Evolutionary conservation across 257 asterid species (phyloP), one percentile per base, ranked within the genome.

Genomic region (Perilla frutescens): DNA sequence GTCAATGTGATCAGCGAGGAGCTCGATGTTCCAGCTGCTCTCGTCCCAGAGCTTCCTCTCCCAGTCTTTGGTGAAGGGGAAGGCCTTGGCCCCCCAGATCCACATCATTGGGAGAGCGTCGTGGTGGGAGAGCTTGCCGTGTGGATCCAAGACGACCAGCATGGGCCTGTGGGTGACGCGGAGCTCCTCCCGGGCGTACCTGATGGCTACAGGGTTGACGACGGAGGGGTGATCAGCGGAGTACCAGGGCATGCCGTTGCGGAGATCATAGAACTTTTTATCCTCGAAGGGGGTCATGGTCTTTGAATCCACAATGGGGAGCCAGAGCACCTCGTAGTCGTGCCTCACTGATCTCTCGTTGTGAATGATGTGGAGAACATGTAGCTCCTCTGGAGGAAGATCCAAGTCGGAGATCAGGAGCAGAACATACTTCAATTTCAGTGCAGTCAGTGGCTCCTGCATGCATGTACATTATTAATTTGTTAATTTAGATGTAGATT

Each of bases 51-150:
- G 86, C 10, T 82, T 88, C 53, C 66, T 66, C 76, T 94, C 99
- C 63, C 84, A 81, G 1, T 76, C 53, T 58, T 67, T 79, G 45
- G 93, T 89, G 84, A 95, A 95, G 3, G 97, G 98, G 64, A 89
- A 95, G 2, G 98, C 97, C 9, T 58, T 49, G 55, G 88, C 80
- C 0, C 98, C 98, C 99, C 99, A 95, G 59, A 92, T 95, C 97
- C 97, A 91, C 84, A 91, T 87, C 96, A 94, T 87, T 6, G 96
- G 96, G 1, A 91, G 68, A 2, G 99, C 98, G 68, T 94, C 87
- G 0, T 81, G 76, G 53, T 86, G 88, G 1, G 91, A 75, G 32
- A 83, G 88, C 75, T 83, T 87, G 0, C 99, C 98, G n/a, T 84
- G 93, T 4, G 96, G 95, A 74, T 93, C 97, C 66, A 91, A 43